A percentile compares a stretch with the other conserved stretches of the same genome.
phyloP scores from a whole-genome alignment of 148 eudicot genomes.

The Amaranthus hypochondriacus region DNA sequence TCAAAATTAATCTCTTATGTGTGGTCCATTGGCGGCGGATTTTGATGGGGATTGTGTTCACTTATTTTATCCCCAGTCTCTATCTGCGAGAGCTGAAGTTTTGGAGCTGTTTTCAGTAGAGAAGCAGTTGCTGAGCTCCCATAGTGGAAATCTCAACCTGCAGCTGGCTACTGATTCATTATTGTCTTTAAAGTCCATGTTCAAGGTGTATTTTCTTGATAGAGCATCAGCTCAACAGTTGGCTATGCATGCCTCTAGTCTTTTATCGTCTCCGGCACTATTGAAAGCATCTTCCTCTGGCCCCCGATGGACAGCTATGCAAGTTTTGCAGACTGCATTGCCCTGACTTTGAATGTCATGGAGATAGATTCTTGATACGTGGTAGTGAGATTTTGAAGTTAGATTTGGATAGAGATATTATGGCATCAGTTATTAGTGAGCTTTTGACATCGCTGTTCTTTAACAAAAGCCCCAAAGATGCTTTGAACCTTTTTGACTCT shows the following conservation, averaged over 20 bases:
- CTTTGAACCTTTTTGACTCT: constrained; percentile 57
- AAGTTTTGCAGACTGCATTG: constrained; percentile 68
- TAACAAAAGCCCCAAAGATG: constrained; percentile 69
- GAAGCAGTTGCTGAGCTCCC: constrained; percentile 87
- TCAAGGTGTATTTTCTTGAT: constrained; percentile 42
- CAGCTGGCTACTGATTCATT: constrained; percentile 77
- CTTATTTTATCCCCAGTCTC: constrained; percentile 91
- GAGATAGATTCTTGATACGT: constrained; percentile 46
- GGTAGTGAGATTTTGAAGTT: constrained; percentile 58
- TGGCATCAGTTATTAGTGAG: constrained; percentile 55
- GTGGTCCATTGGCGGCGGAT: constrained; percentile 97
- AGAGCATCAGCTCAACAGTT: constrained; percentile 69
- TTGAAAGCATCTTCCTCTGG: constrained; percentile 40
- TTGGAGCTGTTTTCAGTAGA: constrained; percentile 92
- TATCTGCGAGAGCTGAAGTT: constrained; percentile 86
- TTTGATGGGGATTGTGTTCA: constrained; percentile 97
- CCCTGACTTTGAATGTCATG: constrained; percentile 46
- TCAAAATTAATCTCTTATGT: constrained; percentile 85
- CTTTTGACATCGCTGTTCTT: constrained; percentile 58
- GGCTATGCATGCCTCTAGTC: constrained; percentile 56
- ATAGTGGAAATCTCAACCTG: constrained; percentile 81
- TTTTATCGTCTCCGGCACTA: constrained; percentile 52
- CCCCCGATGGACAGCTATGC: constrained; percentile 67
- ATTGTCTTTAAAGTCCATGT: constrained; percentile 61
- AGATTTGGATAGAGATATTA: constrained; percentile 51